Evolutionary conservation across 2,329 filamentous ascomycete species (phyloP), one percentile per base, ranked within the genome.

Genomic region (Samsoniella hepiali): DNA sequence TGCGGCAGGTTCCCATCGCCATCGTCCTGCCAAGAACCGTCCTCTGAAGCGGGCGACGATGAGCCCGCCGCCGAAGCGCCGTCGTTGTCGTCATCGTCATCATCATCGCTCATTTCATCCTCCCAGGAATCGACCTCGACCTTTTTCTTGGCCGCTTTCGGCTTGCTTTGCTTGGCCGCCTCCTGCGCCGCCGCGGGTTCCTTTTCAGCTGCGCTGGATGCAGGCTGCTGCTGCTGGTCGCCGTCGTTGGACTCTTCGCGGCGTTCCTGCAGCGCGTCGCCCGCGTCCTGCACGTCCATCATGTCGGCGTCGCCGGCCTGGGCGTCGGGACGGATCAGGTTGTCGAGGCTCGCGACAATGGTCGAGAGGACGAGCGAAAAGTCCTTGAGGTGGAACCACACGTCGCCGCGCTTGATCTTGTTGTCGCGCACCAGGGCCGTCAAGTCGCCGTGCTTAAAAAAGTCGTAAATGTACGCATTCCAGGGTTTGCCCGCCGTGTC

Each of bases 401-500:
- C 81, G 54, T 92, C 88, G 5, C 84, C 83, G 1, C 78, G 76
- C 51, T 84, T 84, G 70, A 94, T 87, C 3, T 82, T 80, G 70
- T 94, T 93, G 36, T 86, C 88, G 0, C 73, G 76, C 53, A 63
- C 60, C 8, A 63, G 36, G 9, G 60, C 60, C 10, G 27, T 44
- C 34, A 87, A 72, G 69, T 88, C 84, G 3, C 89, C 90, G 68
- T 93, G 87, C 73, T 86, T 90, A 80, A 85, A 93, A 74, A 93
- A 94, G 72, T 93, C 89, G 65, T 88, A 86, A 0, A 93, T 75
- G 69, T 90, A 90, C 0, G 87, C 86, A 67, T 91, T 91, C 65
- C 87, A 79, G 0, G 82, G 83, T 13, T 74, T 71, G 9, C 65
- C 74, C 66, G 63, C 58, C 3, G 80, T 78, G 60, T 88, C 84